Evolutionary conservation across 768 basidiomycete genomes (phyloP), one percentile per base, ranked within the genome.

Genomic region (Termitomyces titanicus): DNA sequence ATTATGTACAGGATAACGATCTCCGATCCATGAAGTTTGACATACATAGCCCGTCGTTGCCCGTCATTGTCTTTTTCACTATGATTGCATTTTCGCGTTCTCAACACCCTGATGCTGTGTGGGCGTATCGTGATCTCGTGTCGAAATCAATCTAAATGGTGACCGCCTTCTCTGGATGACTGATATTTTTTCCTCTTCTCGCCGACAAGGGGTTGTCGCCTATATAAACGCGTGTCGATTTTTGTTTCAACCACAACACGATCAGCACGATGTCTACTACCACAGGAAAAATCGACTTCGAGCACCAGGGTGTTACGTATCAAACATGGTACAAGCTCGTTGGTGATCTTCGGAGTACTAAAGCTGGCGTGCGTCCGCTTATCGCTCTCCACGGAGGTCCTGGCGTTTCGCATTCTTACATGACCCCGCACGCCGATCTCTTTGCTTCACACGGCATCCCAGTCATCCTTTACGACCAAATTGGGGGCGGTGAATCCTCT

Each of bases 381-480:
- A 60, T 79, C 29, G 68, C 68, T 1, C 62, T 79, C 0, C 79
- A 81, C 54, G 79, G 79, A 15, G 79, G 78, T 2, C 79, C 77
- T 0, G 75, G 76, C 6, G 57, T 71, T 6, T 62, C 72, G 0
- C 74, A 78, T 47, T 64, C 73, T 37, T 79, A 78, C 55, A 58
- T 81, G 53, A 63, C 72, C 49, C 68, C 76, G 3, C 1, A 70
- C 12, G 31, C 50, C 50, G 50, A 51, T n/a, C 39, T 81, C 47
- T 54, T 68, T 24, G 39, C 56, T 43, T 59, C 58, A 2, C 54
- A 59, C 22, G 61, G 61, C 46, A 72, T 73, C 34, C 74, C 78
- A 0, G 69, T 82, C 55, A 61, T 82, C 38, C 70, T 82, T 61
- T 82, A 82, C 56, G 80, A 81, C 57, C 79, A 81, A 66, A 62